Evolutionary conservation across 2,329 filamentous ascomycete species (phyloP), one percentile per base, ranked within the genome.

Genomic region (Amauroascus verrucosus): DNA sequence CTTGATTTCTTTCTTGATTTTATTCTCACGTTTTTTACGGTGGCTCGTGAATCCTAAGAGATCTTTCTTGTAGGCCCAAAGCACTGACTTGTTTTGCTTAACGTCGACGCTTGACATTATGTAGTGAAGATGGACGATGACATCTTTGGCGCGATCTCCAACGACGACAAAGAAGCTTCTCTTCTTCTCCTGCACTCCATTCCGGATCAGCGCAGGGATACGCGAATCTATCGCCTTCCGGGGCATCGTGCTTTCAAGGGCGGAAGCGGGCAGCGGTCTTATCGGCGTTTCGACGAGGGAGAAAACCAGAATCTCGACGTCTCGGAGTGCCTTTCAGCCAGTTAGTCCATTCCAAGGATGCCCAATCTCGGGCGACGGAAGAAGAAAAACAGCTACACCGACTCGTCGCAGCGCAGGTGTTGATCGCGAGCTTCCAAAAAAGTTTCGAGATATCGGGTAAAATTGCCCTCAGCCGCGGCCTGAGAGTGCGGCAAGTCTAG

Each of bases 61-160:
- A 71, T 98, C 93, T 70, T 94, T 95, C 78, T 97, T 97, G 76
- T 98, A 98, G 18, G 93, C 91, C 93, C 93, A 98, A 9, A 98
- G 76, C 2, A 98, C 89, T 11, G 87, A 93, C 71, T 97, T 97
- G 75, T 93, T 94, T 70, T 95, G 83, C 72, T 94, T 95, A 59
- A 96, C 81, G 67, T 95, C 88, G 66, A 86, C 84, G 62, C 82
- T 86, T 48, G 90, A 85, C 77, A 96, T 86, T 65, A 98, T 94
- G 66, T 93, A 89, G 73, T 97, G 90, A 56, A 90, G 78, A 67
- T 96, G 83, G 60, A 97, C 90, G 67, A 98, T 97, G 62, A 91
- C 88, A 77, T 98, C 93, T 71, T 98, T 98, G 61, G 89, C 83
- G 55, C 83, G 82, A 70, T 98, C 89, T 65, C 93, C 93, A 44